These are phyloP conservation scores for Endocalyx cinctus DNA, from an alignment of 2,329 filamentous ascomycete genomes.

Conservation along the genomic window DNA sequence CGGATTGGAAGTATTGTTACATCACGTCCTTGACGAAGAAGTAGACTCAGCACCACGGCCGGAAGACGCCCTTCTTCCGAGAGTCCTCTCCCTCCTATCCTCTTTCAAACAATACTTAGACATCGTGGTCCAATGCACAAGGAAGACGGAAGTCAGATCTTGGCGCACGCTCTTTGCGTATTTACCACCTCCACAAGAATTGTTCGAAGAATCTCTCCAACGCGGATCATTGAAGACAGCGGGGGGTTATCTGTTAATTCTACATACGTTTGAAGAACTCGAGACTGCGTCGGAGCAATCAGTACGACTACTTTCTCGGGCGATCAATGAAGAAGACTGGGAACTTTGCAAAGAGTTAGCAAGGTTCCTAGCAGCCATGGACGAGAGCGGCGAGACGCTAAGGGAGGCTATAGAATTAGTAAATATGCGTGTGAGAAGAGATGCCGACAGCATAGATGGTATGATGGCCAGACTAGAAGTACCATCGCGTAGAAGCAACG, in stretches of 20 bases:
- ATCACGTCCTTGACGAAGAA: slow-evolving; percentile 91
- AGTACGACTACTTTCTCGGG: slow-evolving; percentile 73
- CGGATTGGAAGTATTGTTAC: slow-evolving; percentile 84
- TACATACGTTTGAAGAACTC: slow-evolving; percentile 76
- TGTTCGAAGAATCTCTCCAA: slow-evolving; percentile 89
- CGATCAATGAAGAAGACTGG: slow-evolving; percentile 85
- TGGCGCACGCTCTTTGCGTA: slow-evolving; percentile 94
- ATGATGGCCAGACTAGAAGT: slow-evolving; percentile 30
- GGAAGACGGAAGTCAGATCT: slow-evolving; percentile 91
- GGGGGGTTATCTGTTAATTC: slow-evolving; percentile 89
- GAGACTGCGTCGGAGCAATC: slow-evolving; percentile 69
- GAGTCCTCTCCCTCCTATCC: slow-evolving; percentile 60
- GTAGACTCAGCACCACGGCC: slow-evolving; percentile 67
- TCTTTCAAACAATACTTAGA: slow-evolving; percentile 85
- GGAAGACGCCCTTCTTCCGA: slow-evolving; percentile 59
- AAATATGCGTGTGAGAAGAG: slow-evolving; percentile 35
- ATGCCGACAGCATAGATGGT: slow-evolving; percentile 19
- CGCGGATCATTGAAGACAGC: slow-evolving; percentile 88
- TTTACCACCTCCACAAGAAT: slow-evolving; percentile 80
- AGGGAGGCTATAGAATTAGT: slow-evolving; percentile 65
- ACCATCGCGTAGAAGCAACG: slow-evolving; percentile 22
- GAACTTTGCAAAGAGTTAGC: slow-evolving; percentile 93
- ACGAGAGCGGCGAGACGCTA: slow-evolving; percentile 78
- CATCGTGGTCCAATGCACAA: slow-evolving; percentile 92
- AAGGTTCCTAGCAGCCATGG: slow-evolving; percentile 88